phyloP scores from a whole-genome alignment of 441 rosid genomes.

The Eruca vesicaria region DNA sequence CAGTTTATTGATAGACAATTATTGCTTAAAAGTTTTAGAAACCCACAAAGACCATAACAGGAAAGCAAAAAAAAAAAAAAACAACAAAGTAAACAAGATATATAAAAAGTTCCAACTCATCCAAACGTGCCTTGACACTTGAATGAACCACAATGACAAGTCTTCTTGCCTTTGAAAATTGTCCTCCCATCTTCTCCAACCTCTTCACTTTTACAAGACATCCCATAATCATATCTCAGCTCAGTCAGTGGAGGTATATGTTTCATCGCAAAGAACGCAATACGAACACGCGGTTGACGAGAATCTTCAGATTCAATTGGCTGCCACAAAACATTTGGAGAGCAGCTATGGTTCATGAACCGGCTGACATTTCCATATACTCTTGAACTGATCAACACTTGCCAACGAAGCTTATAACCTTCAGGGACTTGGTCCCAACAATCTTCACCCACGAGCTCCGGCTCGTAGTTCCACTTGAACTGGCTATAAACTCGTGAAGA shows the following conservation, averaged over 20 bases:
- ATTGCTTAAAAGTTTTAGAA: background rate
- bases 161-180: background rate
- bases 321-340: slow-evolving; percentile 52
- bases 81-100: background rate
- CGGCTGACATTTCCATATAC: slow-evolving; percentile 43
- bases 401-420: background rate
- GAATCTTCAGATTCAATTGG: slow-evolving; percentile 28
- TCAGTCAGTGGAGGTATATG: slow-evolving; percentile 50
- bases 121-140: background rate
- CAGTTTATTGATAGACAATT: background rate
- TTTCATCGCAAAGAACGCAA: slow-evolving; percentile 39
- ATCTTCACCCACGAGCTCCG: background rate
- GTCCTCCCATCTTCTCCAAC: background rate
- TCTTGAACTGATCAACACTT: slow-evolving; percentile 27
- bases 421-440: background rate
- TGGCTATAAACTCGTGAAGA: background rate
- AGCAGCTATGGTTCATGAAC: slow-evolving; percentile 56
- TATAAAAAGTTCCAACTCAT: background rate
- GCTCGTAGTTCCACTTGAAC: background rate
- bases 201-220: background rate
- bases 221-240: slow-evolving; percentile 47
- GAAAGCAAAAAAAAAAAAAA: background rate
- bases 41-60: background rate
- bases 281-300: slow-evolving; percentile 10
- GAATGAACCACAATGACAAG: slow-evolving; percentile 4